Evolutionary conservation across 306 rosid species (phyloP).

Genomic region (Casuarina glauca): DNA sequence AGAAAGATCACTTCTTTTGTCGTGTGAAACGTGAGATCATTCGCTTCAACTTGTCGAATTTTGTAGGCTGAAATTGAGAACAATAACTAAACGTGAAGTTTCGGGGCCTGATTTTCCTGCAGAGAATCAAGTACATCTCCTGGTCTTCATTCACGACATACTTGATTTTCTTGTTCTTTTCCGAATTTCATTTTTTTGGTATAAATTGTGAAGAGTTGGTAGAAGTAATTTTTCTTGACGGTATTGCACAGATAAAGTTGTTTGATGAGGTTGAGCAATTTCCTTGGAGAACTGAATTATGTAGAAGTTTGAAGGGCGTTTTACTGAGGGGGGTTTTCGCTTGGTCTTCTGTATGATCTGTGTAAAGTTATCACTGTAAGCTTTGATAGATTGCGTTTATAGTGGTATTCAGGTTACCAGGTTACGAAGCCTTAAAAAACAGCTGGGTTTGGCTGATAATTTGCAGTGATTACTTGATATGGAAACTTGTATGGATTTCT

Average conservation of each 20-base stretch:
- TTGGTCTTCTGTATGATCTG: neutral
- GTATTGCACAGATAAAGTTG: neutral
- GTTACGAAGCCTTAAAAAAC: neutral
- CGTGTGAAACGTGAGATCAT: too few species aligned
- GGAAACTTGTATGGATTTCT: conserved; percentile 51
- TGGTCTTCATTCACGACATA: too few species aligned
- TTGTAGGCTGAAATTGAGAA: too few species aligned
- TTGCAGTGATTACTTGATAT: conserved; percentile 24
- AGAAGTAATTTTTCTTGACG: neutral
- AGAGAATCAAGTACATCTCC: too few species aligned
- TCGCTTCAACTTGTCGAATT: too few species aligned
- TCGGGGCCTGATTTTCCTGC: too few species aligned
- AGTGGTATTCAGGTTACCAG: neutral
- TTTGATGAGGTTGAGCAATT: neutral
- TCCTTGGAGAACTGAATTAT: neutral
- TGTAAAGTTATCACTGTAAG: too few species aligned
- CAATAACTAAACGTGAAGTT: too few species aligned
- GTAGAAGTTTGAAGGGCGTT: neutral
- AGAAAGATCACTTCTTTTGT: too few species aligned
- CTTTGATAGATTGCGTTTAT: too few species aligned
- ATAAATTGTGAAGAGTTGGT: neutral
- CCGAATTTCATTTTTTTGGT: too few species aligned
- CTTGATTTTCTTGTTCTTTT: too few species aligned
- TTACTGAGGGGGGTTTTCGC: neutral
- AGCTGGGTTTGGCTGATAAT: conserved; percentile 22